Evolutionary conservation across 2,329 filamentous ascomycete genomes (phyloP).

Genomic region (Beauveria varroae): DNA sequence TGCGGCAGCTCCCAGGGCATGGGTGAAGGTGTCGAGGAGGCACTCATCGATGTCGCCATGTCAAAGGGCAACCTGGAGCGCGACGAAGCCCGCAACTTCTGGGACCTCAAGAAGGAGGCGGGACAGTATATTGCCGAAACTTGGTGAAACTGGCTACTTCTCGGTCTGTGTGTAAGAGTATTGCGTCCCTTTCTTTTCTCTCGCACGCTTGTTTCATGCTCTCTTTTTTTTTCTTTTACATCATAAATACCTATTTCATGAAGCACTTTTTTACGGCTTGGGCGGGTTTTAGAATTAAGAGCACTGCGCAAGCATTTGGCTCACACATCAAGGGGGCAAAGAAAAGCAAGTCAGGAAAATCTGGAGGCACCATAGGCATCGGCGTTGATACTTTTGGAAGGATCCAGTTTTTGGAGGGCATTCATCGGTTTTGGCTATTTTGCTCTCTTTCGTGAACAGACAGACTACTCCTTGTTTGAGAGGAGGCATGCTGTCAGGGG

Average conservation of each 20-base stretch:
- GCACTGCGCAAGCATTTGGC: slow-evolving; percentile 8
- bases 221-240: neutral
- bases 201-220: neutral
- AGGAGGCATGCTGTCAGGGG: neutral
- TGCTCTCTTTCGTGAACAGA: neutral
- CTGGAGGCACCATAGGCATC: slow-evolving; percentile 2
- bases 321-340: neutral
- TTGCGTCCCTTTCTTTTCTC: neutral
- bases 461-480: neutral
- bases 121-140: slow-evolving; percentile 92
- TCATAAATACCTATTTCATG: neutral
- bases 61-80: slow-evolving; percentile 78
- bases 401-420: neutral
- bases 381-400: neutral
- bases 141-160: slow-evolving; percentile 36
- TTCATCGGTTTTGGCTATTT: neutral
- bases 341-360: neutral
- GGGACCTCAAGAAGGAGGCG: slow-evolving; percentile 82
- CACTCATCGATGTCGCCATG: slow-evolving; percentile 86
- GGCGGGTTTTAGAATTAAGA: neutral
- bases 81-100: slow-evolving; percentile 79
- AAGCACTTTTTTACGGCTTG: neutral
- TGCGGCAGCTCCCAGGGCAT: slow-evolving; percentile 88
- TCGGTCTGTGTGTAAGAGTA: neutral
- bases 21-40: slow-evolving; percentile 90